These are phyloP conservation scores for Aulographum hederae DNA, from an alignment of 2,329 filamentous ascomycete species.

Conservation along the genomic window DNA sequence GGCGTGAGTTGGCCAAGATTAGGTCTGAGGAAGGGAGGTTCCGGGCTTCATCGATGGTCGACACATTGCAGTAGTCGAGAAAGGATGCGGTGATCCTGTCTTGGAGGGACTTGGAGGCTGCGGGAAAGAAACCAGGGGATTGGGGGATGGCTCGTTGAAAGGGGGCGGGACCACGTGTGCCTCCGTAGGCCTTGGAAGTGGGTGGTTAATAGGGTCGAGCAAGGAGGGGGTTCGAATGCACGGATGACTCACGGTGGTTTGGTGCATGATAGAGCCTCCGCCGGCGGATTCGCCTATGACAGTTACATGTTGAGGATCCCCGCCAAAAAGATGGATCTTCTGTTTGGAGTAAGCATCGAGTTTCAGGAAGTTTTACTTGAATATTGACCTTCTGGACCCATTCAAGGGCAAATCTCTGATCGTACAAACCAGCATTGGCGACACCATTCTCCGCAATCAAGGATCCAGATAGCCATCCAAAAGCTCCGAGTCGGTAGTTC, in stretches of 20 bases:
- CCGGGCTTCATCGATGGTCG: not conserved
- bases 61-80: conserved; percentile 6
- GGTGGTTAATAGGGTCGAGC: too few relatives aligned
- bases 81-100: conserved; percentile 14
- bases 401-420: conserved; percentile 19
- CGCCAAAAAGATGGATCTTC: conserved; percentile 20
- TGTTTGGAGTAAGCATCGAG: conserved; percentile 1
- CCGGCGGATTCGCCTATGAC: conserved; percentile 50
- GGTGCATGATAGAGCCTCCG: conserved; percentile 53
- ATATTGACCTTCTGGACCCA: conserved; percentile 1
- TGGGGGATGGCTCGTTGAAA: too few relatives aligned
- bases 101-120: conserved; percentile 10
- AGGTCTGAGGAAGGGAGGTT: not conserved
- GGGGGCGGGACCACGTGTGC: too few relatives aligned
- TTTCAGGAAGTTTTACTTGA: conserved; percentile 10
- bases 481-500: conserved; percentile 30
- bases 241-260: conserved; percentile 56
- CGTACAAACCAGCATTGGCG: conserved; percentile 26
- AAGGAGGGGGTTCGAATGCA: too few relatives aligned
- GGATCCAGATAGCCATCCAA: conserved; percentile 28
- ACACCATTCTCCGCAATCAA: conserved; percentile 17
- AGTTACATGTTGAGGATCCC: conserved; percentile 45
- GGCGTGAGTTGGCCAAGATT: not conserved
- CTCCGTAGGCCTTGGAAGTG: too few relatives aligned
- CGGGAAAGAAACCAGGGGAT: conserved; percentile 20